Conservation (phyloP, 2,329 filamentous ascomycete genomes). For the Coniella lustricola region DNA sequence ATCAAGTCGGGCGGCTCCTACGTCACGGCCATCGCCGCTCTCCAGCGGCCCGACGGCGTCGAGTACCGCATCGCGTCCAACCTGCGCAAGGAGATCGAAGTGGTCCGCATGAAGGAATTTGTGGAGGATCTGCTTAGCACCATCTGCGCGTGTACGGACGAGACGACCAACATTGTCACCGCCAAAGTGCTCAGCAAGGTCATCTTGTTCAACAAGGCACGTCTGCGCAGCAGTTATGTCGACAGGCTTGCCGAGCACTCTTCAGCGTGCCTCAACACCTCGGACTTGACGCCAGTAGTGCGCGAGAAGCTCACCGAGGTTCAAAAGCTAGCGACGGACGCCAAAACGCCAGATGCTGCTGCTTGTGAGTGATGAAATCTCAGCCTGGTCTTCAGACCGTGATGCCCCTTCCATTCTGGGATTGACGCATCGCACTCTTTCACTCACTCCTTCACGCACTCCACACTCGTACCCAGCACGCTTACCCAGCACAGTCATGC, state of each 20-base stretch:
- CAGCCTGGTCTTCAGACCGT: not conserved
- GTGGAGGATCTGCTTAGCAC: conserved; percentile 16
- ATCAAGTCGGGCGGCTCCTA: conserved; percentile 18
- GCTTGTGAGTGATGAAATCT: not conserved
- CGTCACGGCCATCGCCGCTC: conserved; percentile 21
- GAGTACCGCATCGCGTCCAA: conserved; percentile 26
- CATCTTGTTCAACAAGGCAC: conserved; percentile 16
- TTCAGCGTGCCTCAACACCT: conserved; percentile 5
- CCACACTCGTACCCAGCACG: no score
- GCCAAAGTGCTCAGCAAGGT: conserved; percentile 14
- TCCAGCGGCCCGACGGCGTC: conserved; percentile 19
- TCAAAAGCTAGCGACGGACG: not conserved
- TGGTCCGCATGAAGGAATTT: conserved; percentile 4
- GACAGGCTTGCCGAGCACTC: not conserved
- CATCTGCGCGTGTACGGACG: conserved; percentile 8
- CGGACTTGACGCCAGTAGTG: not conserved
- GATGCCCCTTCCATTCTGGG: not conserved
- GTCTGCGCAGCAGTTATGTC: conserved; percentile 14
- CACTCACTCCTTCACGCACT: no score
- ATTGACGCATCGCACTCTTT: not conserved
- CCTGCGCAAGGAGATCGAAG: conserved; percentile 12
- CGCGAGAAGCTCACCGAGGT: not conserved
- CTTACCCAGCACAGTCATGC: no score
- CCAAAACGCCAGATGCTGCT: not conserved
- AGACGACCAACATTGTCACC: not conserved